Conservation (phyloP, 169 alveolate genomes). For the Eimeria sp. region DNA sequence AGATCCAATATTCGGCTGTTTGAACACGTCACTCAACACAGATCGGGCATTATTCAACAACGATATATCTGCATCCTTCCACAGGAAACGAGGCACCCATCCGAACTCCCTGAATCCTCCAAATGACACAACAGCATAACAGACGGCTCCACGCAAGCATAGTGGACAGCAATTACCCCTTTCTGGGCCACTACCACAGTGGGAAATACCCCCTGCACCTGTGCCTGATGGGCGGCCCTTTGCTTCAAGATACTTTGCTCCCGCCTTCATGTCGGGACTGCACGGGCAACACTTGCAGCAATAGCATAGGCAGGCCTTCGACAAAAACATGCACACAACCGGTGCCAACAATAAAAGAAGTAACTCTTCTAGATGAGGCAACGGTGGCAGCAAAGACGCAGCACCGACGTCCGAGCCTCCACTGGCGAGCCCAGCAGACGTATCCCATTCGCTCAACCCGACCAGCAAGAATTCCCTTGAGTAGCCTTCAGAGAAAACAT, state of each 20-base stretch:
- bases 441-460: constrained; percentile 54
- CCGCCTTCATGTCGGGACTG: constrained; percentile 5
- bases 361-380: constrained; percentile 66
- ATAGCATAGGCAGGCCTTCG: constrained; percentile 48
- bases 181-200: not conserved
- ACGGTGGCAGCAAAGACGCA: constrained; percentile 69
- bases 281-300: constrained; percentile 73
- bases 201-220: not conserved
- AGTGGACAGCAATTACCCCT: constrained; percentile 11
- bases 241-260: not conserved
- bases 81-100: constrained; percentile 57
- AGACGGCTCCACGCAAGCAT: constrained; percentile 60
- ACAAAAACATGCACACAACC: constrained; percentile 13
- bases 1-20: not conserved
- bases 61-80: constrained; percentile 28
- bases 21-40: not conserved
- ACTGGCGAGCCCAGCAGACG: constrained; percentile 56
- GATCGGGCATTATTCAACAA: constrained; percentile 69
- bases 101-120: constrained; percentile 71
- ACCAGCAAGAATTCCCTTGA: constrained; percentile 65
- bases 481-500: constrained; percentile 27
- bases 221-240: constrained; percentile 16
- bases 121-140: constrained; percentile 49
- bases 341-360: constrained; percentile 56
- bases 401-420: constrained; percentile 52